These are phyloP conservation scores for Fistulifera pelliculosa DNA, from an alignment of 108 stramenopile genomes.

Conservation along the genomic window DNA sequence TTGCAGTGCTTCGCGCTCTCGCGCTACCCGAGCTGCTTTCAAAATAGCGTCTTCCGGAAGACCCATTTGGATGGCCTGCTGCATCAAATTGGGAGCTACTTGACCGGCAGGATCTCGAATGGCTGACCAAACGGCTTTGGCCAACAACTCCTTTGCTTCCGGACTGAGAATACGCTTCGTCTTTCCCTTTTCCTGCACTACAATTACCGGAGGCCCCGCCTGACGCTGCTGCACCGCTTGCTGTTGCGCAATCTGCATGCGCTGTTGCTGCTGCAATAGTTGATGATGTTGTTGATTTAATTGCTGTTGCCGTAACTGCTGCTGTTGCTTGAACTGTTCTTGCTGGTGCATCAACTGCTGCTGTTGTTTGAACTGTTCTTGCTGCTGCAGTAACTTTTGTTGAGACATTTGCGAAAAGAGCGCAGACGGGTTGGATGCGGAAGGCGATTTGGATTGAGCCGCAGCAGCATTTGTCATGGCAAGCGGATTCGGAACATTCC, in stretches of 20 bases:
- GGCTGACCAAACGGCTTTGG: slow-evolving; percentile 75
- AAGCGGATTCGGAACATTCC: slow-evolving; percentile 2
- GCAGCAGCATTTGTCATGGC: background rate
- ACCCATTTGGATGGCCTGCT: slow-evolving; percentile 58
- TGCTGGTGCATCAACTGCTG: slow-evolving; percentile 7
- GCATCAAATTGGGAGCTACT: slow-evolving; percentile 50
- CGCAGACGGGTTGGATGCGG: background rate
- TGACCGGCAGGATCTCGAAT: slow-evolving; percentile 58
- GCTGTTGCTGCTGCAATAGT: slow-evolving; percentile 11
- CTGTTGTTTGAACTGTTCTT: slow-evolving; percentile 2
- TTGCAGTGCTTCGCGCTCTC: slow-evolving; percentile 51
- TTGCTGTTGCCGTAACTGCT: slow-evolving; percentile 11
- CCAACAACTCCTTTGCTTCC: slow-evolving; percentile 58
- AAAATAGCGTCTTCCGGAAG: slow-evolving; percentile 64
- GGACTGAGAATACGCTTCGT: slow-evolving; percentile 43
- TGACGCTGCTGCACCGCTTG: slow-evolving; percentile 15
- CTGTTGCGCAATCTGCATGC: slow-evolving; percentile 12
- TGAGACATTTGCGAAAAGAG: slow-evolving; percentile 10
- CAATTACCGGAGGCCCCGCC: background rate
- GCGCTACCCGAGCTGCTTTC: slow-evolving; percentile 72
- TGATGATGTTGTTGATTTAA: slow-evolving; percentile 12
- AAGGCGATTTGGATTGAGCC: slow-evolving; percentile 4
- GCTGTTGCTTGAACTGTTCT: slow-evolving; percentile 11
- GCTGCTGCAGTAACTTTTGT: slow-evolving; percentile 13
- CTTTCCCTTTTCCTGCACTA: slow-evolving; percentile 2